Evolutionary conservation across 495 filamentous ascomycete genomes (phyloP).

Genomic region (Penicillium goetzii): DNA sequence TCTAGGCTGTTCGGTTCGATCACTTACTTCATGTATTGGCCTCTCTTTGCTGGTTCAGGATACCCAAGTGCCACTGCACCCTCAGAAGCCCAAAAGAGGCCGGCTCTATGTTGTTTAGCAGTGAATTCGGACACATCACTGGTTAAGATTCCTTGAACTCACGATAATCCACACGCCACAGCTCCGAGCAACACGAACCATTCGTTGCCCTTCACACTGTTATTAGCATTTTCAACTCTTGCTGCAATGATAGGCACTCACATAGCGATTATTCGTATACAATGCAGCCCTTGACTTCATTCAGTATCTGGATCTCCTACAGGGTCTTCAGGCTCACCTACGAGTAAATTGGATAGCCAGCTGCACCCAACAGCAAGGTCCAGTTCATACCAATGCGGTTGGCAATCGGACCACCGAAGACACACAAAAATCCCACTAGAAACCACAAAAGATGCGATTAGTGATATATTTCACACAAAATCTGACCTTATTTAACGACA

Average conservation of each 20-base stretch:
- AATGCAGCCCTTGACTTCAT: conserved; percentile 50
- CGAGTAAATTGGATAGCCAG: conserved; percentile 46
- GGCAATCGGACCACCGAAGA: conserved; percentile 56
- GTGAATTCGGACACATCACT: neutral
- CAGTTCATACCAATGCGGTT: conserved; percentile 63
- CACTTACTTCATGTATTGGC: conserved; percentile 52
- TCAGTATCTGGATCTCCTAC: conserved; percentile 36
- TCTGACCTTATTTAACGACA: neutral
- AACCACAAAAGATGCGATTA: conserved; percentile 13
- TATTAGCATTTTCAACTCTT: neutral
- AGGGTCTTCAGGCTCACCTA: conserved; percentile 10
- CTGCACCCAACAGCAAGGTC: conserved; percentile 61
- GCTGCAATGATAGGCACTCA: conserved; percentile 10
- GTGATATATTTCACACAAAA: neutral
- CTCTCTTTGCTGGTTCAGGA: conserved; percentile 62
- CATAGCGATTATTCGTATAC: conserved; percentile 67
- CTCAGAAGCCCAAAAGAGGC: conserved; percentile 68
- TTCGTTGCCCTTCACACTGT: conserved; percentile 48
- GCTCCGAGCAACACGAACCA: conserved; percentile 69
- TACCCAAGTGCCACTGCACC: conserved; percentile 66
- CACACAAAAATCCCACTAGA: conserved; percentile 61
- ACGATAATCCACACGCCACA: conserved; percentile 63
- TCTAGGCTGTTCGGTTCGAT: neutral
- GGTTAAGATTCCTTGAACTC: conserved; percentile 13
- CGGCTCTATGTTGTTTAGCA: conserved; percentile 40